Evolutionary conservation across 179 eudicot species (phyloP).

Genomic region (Beta macrorhiza): DNA sequence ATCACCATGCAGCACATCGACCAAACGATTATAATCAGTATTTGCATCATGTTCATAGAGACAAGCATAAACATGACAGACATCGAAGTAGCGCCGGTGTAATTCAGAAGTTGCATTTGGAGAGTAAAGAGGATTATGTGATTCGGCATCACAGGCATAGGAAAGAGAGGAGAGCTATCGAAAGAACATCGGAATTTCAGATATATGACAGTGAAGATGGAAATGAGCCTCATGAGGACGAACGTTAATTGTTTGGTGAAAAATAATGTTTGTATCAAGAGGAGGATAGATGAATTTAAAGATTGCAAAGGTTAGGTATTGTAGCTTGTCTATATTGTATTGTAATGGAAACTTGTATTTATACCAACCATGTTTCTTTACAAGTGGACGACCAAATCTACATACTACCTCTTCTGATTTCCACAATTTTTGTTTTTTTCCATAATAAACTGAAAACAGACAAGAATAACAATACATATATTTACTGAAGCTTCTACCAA

Average conservation of each 20-base stretch:
- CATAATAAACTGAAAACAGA: background rate
- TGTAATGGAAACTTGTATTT: background rate
- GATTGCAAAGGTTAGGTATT: background rate
- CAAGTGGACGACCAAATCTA: too few species aligned
- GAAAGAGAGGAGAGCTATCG: conserved; percentile 21
- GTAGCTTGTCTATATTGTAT: background rate
- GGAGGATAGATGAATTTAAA: background rate
- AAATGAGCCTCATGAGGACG: conserved; percentile 18
- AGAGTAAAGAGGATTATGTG: conserved; percentile 21
- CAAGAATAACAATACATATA: background rate
- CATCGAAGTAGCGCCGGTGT: conserved; percentile 18
- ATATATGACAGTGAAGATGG: conserved; percentile 20
- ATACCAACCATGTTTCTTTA: too few species aligned
- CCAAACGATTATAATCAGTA: conserved; percentile 27
- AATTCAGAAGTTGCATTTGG: conserved; percentile 23
- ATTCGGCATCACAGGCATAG: conserved; percentile 26
- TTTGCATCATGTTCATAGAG: conserved; percentile 32
- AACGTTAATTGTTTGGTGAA: conserved; percentile 4
- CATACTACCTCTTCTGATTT: too few species aligned
- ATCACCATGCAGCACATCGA: conserved; percentile 12
- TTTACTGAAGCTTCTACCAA: background rate
- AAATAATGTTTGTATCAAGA: conserved; percentile 9
- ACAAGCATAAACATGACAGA: conserved; percentile 27
- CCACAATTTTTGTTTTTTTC: too few species aligned
- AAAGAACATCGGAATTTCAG: conserved; percentile 16